These are phyloP conservation scores for Mycena leptocephala DNA, from an alignment of 768 basidiomycete genomes.

Conservation along the genomic window DNA sequence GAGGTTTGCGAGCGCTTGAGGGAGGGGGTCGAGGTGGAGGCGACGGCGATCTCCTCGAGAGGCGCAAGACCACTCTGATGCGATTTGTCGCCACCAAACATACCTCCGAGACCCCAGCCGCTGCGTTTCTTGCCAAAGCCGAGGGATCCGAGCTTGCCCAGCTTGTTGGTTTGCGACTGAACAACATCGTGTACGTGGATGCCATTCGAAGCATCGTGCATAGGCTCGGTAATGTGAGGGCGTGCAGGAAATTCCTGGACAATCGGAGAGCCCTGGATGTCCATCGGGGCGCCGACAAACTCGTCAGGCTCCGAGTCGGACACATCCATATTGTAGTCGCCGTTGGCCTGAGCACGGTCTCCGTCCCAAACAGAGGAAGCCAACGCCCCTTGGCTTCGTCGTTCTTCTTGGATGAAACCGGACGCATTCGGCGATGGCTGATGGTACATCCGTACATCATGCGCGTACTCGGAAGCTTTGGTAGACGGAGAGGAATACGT, in stretches of 20 bases:
- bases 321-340: conserved; percentile 76
- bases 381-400: conserved; percentile 48
- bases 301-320: conserved; percentile 66
- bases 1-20: conserved; percentile 87
- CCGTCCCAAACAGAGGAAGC: conserved; percentile 42
- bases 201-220: conserved; percentile 53
- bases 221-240: conserved; percentile 57
- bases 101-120: conserved; percentile 73
- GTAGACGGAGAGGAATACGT: conserved; percentile 47
- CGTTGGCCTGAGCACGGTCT: conserved; percentile 45
- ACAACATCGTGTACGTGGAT: conserved; percentile 48
- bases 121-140: conserved; percentile 80
- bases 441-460: conserved; percentile 51
- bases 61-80: conserved; percentile 76
- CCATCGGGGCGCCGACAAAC: conserved; percentile 64
- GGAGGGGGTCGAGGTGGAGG: conserved; percentile 71
- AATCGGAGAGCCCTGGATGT: conserved; percentile 67
- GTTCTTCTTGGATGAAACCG: conserved; percentile 43
- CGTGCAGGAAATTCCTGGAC: conserved; percentile 67
- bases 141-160: conserved; percentile 72
- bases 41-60: conserved; percentile 78
- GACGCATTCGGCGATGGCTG: conserved; percentile 50
- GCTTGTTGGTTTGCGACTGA: conserved; percentile 65
- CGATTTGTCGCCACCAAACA: conserved; percentile 85
- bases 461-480: conserved; percentile 52